phyloP scores from a whole-genome alignment of 2,329 filamentous ascomycete genomes.

The Nigrospora sphaerica region DNA sequence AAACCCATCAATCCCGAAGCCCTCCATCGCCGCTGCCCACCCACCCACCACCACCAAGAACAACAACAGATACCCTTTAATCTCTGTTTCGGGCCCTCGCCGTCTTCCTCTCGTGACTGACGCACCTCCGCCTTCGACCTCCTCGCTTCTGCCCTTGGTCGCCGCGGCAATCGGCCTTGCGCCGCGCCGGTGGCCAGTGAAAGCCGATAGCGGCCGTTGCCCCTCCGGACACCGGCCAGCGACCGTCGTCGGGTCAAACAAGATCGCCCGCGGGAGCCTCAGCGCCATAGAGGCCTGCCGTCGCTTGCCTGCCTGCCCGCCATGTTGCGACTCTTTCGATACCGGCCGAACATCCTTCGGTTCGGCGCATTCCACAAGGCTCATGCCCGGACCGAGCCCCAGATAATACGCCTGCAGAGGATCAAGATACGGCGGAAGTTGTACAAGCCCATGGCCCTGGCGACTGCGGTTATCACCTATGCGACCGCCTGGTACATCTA shows the following conservation, averaged over 20 bases:
- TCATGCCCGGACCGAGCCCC: constrained; percentile 6
- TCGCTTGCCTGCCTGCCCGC: constrained; percentile 10
- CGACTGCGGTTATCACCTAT: no score
- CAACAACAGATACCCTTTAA: no score
- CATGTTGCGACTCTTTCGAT: constrained; percentile 21
- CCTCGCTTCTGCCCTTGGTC: not conserved
- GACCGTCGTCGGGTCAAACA: not conserved
- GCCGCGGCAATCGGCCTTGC: not conserved
- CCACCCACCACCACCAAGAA: no score
- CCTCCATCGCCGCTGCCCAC: no score
- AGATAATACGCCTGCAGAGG: constrained; percentile 16
- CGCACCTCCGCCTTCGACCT: no score
- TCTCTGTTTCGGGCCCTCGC: no score
- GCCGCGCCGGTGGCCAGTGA: no score
- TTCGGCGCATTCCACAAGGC: constrained; percentile 7
- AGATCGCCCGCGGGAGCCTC: constrained; percentile 2
- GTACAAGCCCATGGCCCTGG: constrained; percentile 13
- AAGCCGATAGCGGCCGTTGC: not conserved
- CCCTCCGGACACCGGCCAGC: not conserved
- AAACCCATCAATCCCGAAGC: no score
- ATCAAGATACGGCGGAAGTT: constrained; percentile 18
- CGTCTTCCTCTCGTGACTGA: no score
- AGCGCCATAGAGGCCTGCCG: constrained; percentile 18
- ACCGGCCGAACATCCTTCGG: constrained; percentile 11
- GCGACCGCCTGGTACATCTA: no score